Evolutionary conservation across 345 rosid species (phyloP).

Genomic region (Populus nigra): DNA sequence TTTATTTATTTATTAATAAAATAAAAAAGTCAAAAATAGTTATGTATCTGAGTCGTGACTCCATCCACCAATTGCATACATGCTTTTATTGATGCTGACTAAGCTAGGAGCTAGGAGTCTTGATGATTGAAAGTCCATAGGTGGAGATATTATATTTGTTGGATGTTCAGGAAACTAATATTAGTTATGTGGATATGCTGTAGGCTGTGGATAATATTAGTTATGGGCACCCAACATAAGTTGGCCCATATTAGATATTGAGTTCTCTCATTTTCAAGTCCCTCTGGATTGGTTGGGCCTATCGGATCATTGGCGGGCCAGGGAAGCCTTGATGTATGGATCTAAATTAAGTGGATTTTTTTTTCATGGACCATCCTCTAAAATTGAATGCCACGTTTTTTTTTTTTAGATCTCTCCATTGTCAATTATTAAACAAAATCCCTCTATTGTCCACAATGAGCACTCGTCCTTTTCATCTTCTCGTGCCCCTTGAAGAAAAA

Average conservation of each 20-base stretch:
- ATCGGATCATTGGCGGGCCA: background rate
- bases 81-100: too few relatives aligned
- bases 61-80: too few relatives aligned
- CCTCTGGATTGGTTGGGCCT: background rate
- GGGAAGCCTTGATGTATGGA: background rate
- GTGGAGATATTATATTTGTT: too few relatives aligned
- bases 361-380: background rate
- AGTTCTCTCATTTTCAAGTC: background rate
- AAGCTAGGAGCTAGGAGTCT: too few relatives aligned
- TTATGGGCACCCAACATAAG: background rate
- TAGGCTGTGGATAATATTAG: background rate
- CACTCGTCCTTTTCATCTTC: background rate
- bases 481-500: background rate
- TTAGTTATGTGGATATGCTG: background rate
- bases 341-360: background rate
- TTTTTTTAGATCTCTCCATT: background rate
- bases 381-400: background rate
- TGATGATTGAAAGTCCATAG: too few relatives aligned
- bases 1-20: too few relatives aligned
- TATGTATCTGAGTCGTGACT: too few relatives aligned
- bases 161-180: too few relatives aligned
- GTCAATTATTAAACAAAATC: background rate
- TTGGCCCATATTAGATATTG: background rate
- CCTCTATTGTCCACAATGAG: background rate
- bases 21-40: too few relatives aligned